phyloP scores from a whole-genome alignment of 23 red algal genomes.

The Chondrus crispus region DNA sequence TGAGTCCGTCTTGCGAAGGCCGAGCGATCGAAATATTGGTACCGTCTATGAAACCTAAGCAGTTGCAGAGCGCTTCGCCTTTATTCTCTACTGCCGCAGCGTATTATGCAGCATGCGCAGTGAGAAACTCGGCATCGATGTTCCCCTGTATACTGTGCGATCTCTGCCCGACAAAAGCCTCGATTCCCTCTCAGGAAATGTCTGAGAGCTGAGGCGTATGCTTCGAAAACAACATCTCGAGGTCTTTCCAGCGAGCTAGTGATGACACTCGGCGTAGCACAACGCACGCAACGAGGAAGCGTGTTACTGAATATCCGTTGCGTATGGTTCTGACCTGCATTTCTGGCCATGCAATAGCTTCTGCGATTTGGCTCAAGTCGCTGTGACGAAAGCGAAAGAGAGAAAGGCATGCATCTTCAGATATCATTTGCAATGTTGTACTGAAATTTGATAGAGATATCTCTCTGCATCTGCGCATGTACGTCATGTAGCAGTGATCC shows the following conservation, averaged over 20 bases:
- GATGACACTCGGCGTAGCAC: neutral
- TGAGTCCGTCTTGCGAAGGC: neutral
- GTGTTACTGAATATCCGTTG: neutral
- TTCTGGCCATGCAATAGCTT: neutral
- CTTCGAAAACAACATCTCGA: neutral
- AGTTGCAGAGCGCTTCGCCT: neutral
- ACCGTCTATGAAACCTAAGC: neutral
- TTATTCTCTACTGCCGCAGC: neutral
- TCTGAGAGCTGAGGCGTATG: neutral
- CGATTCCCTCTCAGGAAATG: neutral
- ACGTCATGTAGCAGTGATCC: no score
- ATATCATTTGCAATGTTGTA: no score
- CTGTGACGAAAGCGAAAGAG: neutral
- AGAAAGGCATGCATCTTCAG: no score
- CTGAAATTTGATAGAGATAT: no score
- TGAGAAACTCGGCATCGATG: neutral
- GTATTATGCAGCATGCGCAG: neutral
- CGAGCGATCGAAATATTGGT: neutral
- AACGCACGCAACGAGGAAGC: neutral
- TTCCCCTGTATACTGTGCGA: neutral
- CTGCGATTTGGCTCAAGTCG: neutral
- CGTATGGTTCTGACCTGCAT: neutral
- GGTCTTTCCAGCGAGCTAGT: neutral
- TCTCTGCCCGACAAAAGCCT: neutral
- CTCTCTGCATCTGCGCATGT: no score